Evolutionary conservation across 768 basidiomycete genomes (phyloP).

Genomic region (Lenzites betulinus): DNA sequence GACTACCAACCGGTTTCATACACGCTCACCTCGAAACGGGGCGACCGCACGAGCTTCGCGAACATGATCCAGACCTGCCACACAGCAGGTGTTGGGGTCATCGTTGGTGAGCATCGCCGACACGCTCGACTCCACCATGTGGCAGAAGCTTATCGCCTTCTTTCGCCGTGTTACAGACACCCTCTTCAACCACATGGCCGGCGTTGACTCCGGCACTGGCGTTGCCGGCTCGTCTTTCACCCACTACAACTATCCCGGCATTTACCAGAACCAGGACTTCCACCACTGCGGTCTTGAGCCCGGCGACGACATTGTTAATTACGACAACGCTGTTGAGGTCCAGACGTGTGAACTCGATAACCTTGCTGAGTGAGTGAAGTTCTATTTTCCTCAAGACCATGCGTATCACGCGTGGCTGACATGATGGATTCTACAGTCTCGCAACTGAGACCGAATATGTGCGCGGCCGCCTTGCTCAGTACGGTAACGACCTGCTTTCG

Average conservation of each 20-base stretch:
- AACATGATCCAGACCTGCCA: conserved; percentile 44
- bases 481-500: conserved; percentile 60
- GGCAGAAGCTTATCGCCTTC: conserved; percentile 30
- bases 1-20: conserved; percentile 74
- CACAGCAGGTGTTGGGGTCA: conserved; percentile 41
- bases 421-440: conserved; percentile 40
- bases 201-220: conserved; percentile 47
- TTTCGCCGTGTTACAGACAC: conserved; percentile 40
- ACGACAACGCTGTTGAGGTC: conserved; percentile 53
- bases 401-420: not conserved
- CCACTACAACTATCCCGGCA: conserved; percentile 45
- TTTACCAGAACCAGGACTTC: conserved; percentile 45
- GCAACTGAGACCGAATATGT: conserved; percentile 66
- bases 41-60: conserved; percentile 52
- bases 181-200: conserved; percentile 70
- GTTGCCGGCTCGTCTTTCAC: conserved; percentile 52
- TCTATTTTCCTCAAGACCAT: not conserved
- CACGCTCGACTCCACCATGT: not conserved
- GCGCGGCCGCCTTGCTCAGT: conserved; percentile 51
- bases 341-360: conserved; percentile 40
- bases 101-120: conserved; percentile 34
- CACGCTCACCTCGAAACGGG: conserved; percentile 64
- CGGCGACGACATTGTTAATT: conserved; percentile 57
- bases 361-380: conserved; percentile 46
- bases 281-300: conserved; percentile 63